phyloP scores from a whole-genome alignment of 345 rosid species.

The Mangifera indica region DNA sequence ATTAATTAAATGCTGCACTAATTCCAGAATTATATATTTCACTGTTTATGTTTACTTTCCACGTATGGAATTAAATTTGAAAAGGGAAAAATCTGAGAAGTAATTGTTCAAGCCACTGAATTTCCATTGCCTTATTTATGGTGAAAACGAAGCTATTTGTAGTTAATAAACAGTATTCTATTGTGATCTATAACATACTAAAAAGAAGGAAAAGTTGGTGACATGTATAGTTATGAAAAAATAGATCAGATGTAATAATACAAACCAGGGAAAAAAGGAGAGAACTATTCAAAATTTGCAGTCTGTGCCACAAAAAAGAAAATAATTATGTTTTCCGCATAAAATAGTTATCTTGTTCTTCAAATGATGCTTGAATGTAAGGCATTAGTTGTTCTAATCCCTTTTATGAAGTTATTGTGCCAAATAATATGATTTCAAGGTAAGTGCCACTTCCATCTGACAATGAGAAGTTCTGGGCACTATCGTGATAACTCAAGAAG shows the following conservation, averaged over 20 bases:
- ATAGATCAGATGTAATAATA: neutral
- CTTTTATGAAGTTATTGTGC: neutral
- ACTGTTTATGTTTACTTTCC: neutral
- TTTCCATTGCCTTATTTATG: neutral
- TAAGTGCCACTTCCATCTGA: neutral
- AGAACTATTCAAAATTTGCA: neutral
- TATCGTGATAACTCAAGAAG: neutral
- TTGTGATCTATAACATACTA: too few species aligned
- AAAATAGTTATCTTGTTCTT: too few species aligned
- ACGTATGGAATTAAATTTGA: neutral
- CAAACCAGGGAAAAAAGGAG: too few species aligned
- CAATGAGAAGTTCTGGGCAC: neutral
- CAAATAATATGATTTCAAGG: neutral
- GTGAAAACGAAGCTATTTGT: neutral
- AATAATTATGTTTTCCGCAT: neutral
- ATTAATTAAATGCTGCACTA: neutral
- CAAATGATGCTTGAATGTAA: neutral
- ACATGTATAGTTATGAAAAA: neutral
- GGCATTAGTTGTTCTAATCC: neutral
- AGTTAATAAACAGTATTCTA: neutral
- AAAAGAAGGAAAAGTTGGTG: neutral
- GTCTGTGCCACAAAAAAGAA: neutral
- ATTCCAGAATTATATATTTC: neutral
- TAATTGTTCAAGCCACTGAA: neutral
- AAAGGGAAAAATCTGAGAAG: neutral